Evolutionary conservation across 306 rosid genomes (phyloP), one percentile per base, ranked within the genome.

Genomic region (Benincasa hispida): DNA sequence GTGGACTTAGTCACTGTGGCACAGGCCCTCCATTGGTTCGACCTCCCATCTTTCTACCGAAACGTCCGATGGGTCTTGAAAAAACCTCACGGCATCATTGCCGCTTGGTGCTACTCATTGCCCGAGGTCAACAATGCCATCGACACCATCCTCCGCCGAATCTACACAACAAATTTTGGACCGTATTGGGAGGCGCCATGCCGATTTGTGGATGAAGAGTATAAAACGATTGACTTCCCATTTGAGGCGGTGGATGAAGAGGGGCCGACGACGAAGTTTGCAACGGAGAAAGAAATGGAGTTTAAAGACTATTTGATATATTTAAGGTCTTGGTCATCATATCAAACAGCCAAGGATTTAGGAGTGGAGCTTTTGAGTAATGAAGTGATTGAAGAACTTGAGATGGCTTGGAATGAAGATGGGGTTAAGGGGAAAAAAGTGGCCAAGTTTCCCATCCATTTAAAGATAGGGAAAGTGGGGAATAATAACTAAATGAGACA

Each of bases 1-100:
- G 50, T 93, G 2, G 97, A 93, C 80, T 74, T 91, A 39, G 92
- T 91, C 32, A 88, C 89, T 19, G n/a, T 91, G 19, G 96, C 97
- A 8, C 93, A 87, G 73, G 88, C 89, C 50, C 84, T 91, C 19
- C 98, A 93, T 24, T 93, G 98, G 97, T 81, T 93, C 24, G 86
- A 90, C 74, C 87, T 74, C 28, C 82, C 86, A 34, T 82, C 65
- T 34, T 93, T 93, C 86, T 91, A 91, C 74, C 9, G 74, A 63
- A 92, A 87, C 68, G 84, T 88, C 25, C 84, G 83, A 10, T 78
- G 83, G 81, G 86, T 84, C 1, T 91, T 91, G 22, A 91, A 90
- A 75, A 91, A 90, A 39, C 97, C 96, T 15, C 45, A 87, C 5
- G 98, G 96, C 2, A 80, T 91, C 37, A 79, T 93, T 14, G 98